These are phyloP conservation scores for Zarea fungicola DNA, from an alignment of 2,329 filamentous ascomycete species.

Conservation along the genomic window DNA sequence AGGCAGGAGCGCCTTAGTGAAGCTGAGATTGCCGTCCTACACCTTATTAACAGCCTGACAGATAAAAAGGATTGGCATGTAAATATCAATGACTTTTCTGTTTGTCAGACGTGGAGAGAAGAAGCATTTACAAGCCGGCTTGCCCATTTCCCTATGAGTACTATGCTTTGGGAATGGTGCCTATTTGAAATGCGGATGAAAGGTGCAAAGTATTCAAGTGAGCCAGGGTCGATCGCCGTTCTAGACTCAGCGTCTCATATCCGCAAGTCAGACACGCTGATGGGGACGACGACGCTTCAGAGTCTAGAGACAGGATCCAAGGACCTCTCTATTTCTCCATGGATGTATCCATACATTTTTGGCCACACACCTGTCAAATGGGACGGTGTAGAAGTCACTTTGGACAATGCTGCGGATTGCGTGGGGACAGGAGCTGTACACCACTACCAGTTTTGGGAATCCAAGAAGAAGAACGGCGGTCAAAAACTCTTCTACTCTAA, in stretches of 20 bases:
- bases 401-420: neutral
- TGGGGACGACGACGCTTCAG: neutral
- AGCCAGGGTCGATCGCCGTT: neutral
- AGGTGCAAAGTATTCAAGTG: neutral
- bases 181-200: neutral
- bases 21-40: neutral
- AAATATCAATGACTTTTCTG: neutral
- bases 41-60: neutral
- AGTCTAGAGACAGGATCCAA: neutral
- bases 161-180: conserved; percentile 2
- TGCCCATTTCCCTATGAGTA: neutral
- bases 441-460: neutral
- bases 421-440: neutral
- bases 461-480: neutral
- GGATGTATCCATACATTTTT: neutral
- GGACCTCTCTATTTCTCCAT: neutral
- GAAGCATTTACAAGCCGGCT: neutral
- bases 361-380: neutral
- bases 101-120: neutral
- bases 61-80: neutral
- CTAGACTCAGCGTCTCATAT: neutral
- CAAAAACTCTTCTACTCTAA: neutral
- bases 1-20: neutral
- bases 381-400: neutral
- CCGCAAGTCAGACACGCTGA: conserved; percentile 3